Evolutionary conservation across 345 rosid species (phyloP).

Genomic region (Odontarrhena argentea): DNA sequence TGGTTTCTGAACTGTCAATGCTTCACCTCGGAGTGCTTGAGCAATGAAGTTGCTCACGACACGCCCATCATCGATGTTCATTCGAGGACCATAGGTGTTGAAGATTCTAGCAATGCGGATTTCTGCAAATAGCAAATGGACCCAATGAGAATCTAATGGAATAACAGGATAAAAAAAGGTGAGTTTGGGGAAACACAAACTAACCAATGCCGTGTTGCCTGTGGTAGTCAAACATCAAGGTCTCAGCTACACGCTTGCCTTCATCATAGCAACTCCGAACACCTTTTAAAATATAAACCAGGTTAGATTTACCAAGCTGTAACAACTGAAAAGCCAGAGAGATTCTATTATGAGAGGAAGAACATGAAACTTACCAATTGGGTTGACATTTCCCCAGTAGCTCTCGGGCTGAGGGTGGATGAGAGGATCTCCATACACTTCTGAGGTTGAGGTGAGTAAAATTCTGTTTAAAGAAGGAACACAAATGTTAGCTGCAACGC

Average conservation of each 20-base stretch:
- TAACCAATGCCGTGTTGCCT: slow-evolving; percentile 95
- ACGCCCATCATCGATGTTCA: slow-evolving; percentile 98
- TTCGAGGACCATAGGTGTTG: slow-evolving; percentile 95
- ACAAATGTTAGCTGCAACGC: slow-evolving; percentile 8
- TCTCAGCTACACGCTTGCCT: slow-evolving; percentile 98
- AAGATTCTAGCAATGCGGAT: slow-evolving; percentile 96
- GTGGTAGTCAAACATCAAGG: slow-evolving; percentile 96
- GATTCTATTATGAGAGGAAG: not conserved
- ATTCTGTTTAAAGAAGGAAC: slow-evolving; percentile 33
- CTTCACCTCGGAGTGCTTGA: slow-evolving; percentile 87
- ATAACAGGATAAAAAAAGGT: not conserved
- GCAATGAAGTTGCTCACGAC: slow-evolving; percentile 98
- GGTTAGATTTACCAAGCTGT: slow-evolving; percentile 3
- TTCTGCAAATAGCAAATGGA: slow-evolving; percentile 44
- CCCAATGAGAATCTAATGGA: not conserved
- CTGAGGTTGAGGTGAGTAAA: slow-evolving; percentile 59
- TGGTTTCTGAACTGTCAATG: slow-evolving; percentile 88
- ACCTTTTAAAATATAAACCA: slow-evolving; percentile 45
- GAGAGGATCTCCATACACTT: slow-evolving; percentile 96
- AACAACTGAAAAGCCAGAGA: not conserved
- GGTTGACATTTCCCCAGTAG: slow-evolving; percentile 98
- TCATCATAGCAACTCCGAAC: slow-evolving; percentile 96
- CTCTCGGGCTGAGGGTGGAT: slow-evolving; percentile 90
- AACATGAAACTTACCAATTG: slow-evolving; percentile 63
- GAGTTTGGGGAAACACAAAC: not conserved